Percentiles rank a stretch among this genome's conserved stretches.
These are phyloP conservation scores for Zygosaccharomyces pseudobailii DNA, from an alignment of 1,139 yeast genomes.

Conservation along the genomic window DNA sequence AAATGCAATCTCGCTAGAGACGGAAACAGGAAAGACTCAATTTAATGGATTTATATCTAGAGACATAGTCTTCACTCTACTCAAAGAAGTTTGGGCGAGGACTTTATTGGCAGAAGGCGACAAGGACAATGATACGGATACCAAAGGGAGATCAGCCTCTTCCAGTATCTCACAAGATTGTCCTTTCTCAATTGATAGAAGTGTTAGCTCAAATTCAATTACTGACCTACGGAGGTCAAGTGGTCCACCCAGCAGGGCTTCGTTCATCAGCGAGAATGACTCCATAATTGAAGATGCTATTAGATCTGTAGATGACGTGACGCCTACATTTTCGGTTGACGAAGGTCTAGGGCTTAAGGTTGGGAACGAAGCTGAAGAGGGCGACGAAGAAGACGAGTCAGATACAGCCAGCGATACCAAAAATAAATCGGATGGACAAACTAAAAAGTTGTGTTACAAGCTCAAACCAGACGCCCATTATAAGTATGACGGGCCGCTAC, in stretches of 20 bases:
- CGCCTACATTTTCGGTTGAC: constrained; percentile 18
- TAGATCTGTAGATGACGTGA: constrained; percentile 39
- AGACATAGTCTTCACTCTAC: constrained; percentile 68
- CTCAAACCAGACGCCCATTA: constrained; percentile 37
- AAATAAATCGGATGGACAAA: constrained; percentile 3
- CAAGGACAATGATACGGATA: constrained; percentile 1
- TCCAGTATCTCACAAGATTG: constrained; percentile 2
- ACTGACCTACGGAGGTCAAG: constrained; percentile 9
- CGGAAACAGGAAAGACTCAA: constrained; percentile 55
- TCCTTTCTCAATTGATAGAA: not conserved
- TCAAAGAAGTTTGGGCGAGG: constrained; percentile 54
- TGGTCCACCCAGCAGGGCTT: constrained; percentile 20
- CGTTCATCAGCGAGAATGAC: constrained; percentile 18
- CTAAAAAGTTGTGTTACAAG: constrained; percentile 18
- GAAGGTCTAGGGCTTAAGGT: constrained; percentile 12
- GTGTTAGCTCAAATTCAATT: constrained; percentile 5
- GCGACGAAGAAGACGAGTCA: constrained; percentile 28
- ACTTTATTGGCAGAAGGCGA: constrained; percentile 14
- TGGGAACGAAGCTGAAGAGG: constrained; percentile 28
- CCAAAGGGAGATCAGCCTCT: constrained; percentile 1
- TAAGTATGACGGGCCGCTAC: constrained; percentile 36
- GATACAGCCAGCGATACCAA: constrained; percentile 32
- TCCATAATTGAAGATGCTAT: constrained; percentile 33
- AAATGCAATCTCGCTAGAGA: constrained; percentile 77
- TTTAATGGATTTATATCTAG: constrained; percentile 88